A percentile compares a stretch with the other conserved stretches of the same genome.
These are phyloP conservation scores for Lipomyces yarrowii DNA, from an alignment of 1,139 yeast species.

Conservation along the genomic window DNA sequence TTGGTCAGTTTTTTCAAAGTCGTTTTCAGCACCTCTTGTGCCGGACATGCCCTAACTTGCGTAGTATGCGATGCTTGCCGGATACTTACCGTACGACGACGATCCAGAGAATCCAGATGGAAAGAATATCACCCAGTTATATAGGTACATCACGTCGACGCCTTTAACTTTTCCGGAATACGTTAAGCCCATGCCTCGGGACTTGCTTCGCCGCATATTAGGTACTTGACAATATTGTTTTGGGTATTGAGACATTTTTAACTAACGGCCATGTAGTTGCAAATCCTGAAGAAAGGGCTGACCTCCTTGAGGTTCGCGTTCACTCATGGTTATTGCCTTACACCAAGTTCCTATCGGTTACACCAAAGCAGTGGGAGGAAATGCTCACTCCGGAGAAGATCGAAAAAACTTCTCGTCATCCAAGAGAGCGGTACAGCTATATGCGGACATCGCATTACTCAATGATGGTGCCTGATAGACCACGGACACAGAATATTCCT, in stretches of 20 bases:
- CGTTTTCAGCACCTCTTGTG: not conserved
- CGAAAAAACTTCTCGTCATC: not conserved
- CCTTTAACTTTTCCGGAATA: slow-evolving; percentile 95
- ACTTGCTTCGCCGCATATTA: slow-evolving; percentile 71
- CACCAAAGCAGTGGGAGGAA: slow-evolving; percentile 87
- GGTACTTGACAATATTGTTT: slow-evolving; percentile 40
- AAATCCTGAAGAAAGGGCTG: slow-evolving; percentile 79
- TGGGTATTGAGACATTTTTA: not conserved
- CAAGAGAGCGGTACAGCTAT: slow-evolving; percentile 9
- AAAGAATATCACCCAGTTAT: slow-evolving; percentile 85
- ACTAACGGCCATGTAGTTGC: slow-evolving; percentile 50
- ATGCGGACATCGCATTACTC: slow-evolving; percentile 9
- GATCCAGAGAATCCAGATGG: slow-evolving; percentile 97
- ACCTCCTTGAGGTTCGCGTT: slow-evolving; percentile 65
- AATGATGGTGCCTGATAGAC: slow-evolving; percentile 6
- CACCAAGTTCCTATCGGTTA: slow-evolving; percentile 74
- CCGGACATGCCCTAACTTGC: not conserved
- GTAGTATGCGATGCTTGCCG: slow-evolving; percentile 90
- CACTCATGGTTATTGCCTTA: slow-evolving; percentile 90
- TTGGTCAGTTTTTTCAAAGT: slow-evolving; percentile 39
- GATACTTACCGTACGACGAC: slow-evolving; percentile 96
- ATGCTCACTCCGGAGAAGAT: slow-evolving; percentile 19
- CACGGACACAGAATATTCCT: slow-evolving; percentile 11
- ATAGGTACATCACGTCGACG: slow-evolving; percentile 87
- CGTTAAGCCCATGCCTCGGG: slow-evolving; percentile 88